phyloP scores from a whole-genome alignment of 2,329 filamentous ascomycete genomes.

The Sclerotinia spermophila region DNA sequence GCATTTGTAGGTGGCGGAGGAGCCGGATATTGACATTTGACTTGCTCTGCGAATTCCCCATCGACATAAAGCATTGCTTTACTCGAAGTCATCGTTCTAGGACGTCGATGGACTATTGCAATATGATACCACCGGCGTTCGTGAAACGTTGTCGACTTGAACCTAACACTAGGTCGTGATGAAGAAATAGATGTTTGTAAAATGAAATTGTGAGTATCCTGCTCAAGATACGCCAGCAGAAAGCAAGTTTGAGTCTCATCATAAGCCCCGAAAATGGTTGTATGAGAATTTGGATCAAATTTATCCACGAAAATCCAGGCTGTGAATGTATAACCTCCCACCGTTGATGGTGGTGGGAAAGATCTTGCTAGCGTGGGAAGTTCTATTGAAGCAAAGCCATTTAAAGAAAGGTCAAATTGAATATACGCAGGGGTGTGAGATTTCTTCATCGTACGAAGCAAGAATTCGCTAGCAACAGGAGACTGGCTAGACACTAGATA shows the following conservation, averaged over 20 bases:
- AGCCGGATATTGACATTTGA: conserved; percentile 85
- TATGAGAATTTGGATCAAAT: conserved; percentile 82
- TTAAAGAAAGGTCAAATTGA: conserved; percentile 86
- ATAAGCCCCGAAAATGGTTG: conserved; percentile 93
- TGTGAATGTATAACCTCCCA: conserved; percentile 82
- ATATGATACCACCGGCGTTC: conserved; percentile 89
- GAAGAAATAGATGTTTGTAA: conserved; percentile 91
- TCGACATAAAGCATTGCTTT: conserved; percentile 88
- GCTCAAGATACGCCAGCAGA: conserved; percentile 87
- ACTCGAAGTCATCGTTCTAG: conserved; percentile 69
- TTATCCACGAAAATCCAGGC: conserved; percentile 86
- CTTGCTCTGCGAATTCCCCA: conserved; percentile 89
- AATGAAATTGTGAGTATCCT: conserved; percentile 90
- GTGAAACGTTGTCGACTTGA: conserved; percentile 77
- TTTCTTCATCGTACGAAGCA: conserved; percentile 67
- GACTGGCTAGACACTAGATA: conserved; percentile 59
- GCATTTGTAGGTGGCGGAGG: conserved; percentile 61
- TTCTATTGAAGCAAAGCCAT: conserved; percentile 88
- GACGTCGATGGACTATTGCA: conserved; percentile 77
- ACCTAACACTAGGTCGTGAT: conserved; percentile 82
- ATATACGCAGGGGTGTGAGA: conserved; percentile 80
- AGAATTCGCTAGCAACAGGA: conserved; percentile 60
- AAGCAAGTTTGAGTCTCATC: conserved; percentile 92
- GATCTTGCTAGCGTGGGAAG: conserved; percentile 76
- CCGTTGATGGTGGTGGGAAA: conserved; percentile 75